These are phyloP conservation scores for Clarireedia homoeocarpa DNA, from an alignment of 2,329 filamentous ascomycete species.

Conservation along the genomic window DNA sequence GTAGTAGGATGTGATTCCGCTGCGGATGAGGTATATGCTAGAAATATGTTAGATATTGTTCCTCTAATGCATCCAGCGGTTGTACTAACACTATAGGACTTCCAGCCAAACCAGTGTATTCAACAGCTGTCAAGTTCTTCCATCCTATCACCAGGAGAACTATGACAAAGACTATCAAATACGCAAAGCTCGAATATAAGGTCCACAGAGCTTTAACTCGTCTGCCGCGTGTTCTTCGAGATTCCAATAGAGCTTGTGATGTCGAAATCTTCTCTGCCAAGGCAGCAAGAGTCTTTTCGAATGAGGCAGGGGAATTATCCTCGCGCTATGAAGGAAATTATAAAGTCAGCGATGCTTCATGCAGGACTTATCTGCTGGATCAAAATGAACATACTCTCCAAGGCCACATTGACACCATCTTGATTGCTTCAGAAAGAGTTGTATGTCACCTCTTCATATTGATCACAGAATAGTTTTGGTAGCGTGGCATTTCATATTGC, in stretches of 20 bases:
- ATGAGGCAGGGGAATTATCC: conserved; percentile 77
- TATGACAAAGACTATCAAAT: conserved; percentile 78
- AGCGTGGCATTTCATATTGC: not conserved
- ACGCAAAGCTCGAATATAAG: conserved; percentile 83
- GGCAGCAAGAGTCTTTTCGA: conserved; percentile 81
- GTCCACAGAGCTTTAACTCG: conserved; percentile 81
- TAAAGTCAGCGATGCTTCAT: not conserved
- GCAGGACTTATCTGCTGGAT: conserved; percentile 14
- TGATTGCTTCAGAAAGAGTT: conserved; percentile 12
- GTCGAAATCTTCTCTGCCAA: conserved; percentile 77
- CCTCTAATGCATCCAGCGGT: not conserved
- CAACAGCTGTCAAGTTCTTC: conserved; percentile 64
- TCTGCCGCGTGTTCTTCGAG: conserved; percentile 61
- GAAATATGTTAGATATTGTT: conserved; percentile 16
- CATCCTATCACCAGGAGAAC: conserved; percentile 79
- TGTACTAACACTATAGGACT: conserved; percentile 66
- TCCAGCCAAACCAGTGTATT: conserved; percentile 72
- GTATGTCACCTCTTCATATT: conserved; percentile 16
- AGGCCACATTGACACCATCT: conserved; percentile 80
- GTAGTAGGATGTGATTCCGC: conserved; percentile 61
- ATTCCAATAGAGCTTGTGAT: conserved; percentile 66
- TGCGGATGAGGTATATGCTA: conserved; percentile 75
- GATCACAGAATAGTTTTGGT: not conserved
- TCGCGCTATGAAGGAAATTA: conserved; percentile 48
- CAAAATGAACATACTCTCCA: conserved; percentile 54